Percentiles rank a stretch among this genome's conserved stretches.
Conservation (phyloP, 106 monocot species). For the Dioscorea zingiberensis region DNA sequence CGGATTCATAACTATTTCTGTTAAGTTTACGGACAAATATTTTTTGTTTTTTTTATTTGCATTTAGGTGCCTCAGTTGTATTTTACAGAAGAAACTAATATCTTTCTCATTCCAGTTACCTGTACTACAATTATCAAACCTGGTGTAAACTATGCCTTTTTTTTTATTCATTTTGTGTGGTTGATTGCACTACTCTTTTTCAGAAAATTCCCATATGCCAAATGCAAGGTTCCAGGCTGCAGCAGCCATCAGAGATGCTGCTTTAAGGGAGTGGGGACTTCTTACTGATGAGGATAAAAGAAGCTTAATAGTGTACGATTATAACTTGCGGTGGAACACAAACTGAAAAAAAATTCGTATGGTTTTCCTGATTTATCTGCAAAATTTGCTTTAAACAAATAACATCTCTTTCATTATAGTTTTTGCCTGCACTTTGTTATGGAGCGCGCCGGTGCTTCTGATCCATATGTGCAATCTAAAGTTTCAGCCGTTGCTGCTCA, state of each 20-base stretch:
- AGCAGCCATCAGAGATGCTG: constrained; percentile 59
- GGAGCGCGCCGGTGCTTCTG: constrained; percentile 55
- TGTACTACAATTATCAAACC: background rate
- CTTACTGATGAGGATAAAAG: constrained; percentile 61
- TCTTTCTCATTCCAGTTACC: no score
- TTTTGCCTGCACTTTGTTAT: constrained; percentile 74
- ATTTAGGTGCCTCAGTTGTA: background rate
- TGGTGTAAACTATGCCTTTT: background rate
- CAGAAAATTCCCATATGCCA: constrained; percentile 56
- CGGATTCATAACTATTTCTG: background rate
- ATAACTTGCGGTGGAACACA: background rate
- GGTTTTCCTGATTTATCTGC: no score
- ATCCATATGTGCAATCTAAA: constrained; percentile 83
- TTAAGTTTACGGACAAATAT: background rate
- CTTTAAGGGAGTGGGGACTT: constrained; percentile 76
- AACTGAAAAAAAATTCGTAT: no score
- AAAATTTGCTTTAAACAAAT: background rate
- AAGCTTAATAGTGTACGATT: constrained; percentile 60
- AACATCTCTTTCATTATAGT: constrained; percentile 27
- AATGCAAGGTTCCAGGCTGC: constrained; percentile 80
- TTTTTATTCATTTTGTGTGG: background rate
- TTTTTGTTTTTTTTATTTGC: background rate
- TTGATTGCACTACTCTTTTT: background rate
- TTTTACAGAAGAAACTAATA: no score
- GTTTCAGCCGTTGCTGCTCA: constrained; percentile 85